Conservation (phyloP, 2,329 filamentous ascomycete species). For the Cytospora leucostoma region DNA sequence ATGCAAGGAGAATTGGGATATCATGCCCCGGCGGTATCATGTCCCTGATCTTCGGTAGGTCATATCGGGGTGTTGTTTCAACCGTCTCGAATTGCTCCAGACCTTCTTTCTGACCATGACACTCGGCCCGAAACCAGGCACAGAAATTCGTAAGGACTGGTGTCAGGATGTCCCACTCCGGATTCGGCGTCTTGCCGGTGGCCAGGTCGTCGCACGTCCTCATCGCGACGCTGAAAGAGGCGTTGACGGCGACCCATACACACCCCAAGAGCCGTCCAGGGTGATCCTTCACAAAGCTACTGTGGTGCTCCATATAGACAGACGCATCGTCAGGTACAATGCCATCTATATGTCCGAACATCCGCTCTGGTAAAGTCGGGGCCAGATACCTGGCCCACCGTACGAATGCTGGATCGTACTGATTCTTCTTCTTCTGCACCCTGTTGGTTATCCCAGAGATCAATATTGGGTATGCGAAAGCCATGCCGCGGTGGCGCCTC, state of each 20-base stretch:
- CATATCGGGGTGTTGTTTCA: background rate
- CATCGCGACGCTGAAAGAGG: background rate
- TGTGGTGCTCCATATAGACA: background rate
- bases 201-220: background rate
- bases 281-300: background rate
- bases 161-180: background rate
- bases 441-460: background rate
- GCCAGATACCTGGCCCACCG: background rate
- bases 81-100: background rate
- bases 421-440: background rate
- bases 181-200: background rate
- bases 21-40: background rate
- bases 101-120: too few species aligned
- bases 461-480: background rate
- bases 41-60: background rate
- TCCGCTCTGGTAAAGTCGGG: background rate
- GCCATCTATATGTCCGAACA: background rate
- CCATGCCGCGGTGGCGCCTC: background rate
- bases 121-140: background rate
- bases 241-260: slow-evolving; percentile 1
- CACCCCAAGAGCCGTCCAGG: background rate
- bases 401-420: background rate
- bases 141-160: background rate
- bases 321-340: background rate
- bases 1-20: slow-evolving; percentile 2